A percentile compares a stretch with the other conserved stretches of the same genome.
These are phyloP conservation scores for Magnusiomyces clavatus DNA, from an alignment of 1,139 yeast species.

Conservation along the genomic window DNA sequence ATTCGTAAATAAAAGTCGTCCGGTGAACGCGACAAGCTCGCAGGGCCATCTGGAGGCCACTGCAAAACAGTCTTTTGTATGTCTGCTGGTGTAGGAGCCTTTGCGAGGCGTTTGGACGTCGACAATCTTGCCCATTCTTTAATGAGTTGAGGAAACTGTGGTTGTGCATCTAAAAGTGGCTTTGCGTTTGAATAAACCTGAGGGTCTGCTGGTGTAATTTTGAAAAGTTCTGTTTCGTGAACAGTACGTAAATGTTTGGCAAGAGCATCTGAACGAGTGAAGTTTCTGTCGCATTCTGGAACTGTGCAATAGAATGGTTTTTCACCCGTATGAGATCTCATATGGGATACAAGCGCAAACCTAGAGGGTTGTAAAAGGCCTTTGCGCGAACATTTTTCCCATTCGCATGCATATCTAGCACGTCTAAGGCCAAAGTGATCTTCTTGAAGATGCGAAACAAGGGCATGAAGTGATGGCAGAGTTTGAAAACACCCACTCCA, in stretches of 20 bases:
- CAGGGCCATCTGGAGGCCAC: slow-evolving; percentile 5
- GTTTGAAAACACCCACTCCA: slow-evolving; percentile 34
- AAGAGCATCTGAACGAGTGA: slow-evolving; percentile 53
- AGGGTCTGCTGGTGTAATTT: slow-evolving; percentile 8
- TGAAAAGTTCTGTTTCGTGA: slow-evolving; percentile 40
- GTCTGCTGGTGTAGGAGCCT: slow-evolving; percentile 4
- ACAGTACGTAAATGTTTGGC: slow-evolving; percentile 57
- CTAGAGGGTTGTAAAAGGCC: slow-evolving; percentile 52
- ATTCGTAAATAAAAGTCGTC: slow-evolving; percentile 14
- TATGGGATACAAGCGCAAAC: slow-evolving; percentile 54
- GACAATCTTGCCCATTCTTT: slow-evolving; percentile 1
- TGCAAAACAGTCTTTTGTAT: not conserved
- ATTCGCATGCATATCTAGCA: slow-evolving; percentile 49
- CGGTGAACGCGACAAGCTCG: slow-evolving; percentile 6
- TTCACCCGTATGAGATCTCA: slow-evolving; percentile 61
- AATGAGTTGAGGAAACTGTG: slow-evolving; percentile 9
- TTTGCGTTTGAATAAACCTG: slow-evolving; percentile 8
- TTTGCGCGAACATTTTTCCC: slow-evolving; percentile 52
- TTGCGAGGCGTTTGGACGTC: slow-evolving; percentile 9
- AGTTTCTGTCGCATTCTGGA: slow-evolving; percentile 61
- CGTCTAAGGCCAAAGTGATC: slow-evolving; percentile 35
- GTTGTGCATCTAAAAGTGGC: slow-evolving; percentile 11
- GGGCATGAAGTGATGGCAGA: slow-evolving; percentile 29
- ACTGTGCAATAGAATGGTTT: slow-evolving; percentile 60
- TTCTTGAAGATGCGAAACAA: slow-evolving; percentile 34